Conservation (phyloP, 2,329 filamentous ascomycete species). For the Fusarium praegraminearum region DNA sequence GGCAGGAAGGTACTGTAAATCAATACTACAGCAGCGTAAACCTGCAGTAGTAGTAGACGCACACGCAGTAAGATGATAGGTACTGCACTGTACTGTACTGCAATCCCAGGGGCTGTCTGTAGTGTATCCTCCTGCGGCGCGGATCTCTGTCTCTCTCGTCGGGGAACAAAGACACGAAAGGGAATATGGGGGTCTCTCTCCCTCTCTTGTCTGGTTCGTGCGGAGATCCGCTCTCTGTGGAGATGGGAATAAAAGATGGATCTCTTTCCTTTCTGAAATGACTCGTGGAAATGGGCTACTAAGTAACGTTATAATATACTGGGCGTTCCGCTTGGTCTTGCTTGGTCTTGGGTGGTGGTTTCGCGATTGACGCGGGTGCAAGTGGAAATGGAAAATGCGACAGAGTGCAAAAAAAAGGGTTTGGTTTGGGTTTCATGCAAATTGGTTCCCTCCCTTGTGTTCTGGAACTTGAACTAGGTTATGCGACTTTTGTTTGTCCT, state of each 20-base stretch:
- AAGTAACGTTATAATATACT: not conserved
- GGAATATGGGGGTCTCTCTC: conserved; percentile 22
- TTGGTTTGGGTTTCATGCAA: conserved; percentile 20
- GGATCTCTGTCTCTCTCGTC: conserved; percentile 23
- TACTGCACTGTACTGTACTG: not conserved
- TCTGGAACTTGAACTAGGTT: conserved; percentile 25
- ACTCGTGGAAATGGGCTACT: conserved; percentile 1
- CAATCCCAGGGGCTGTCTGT: not conserved
- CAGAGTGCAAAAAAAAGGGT: conserved; percentile 1
- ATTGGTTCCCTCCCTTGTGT: conserved; percentile 22
- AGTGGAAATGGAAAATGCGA: not conserved
- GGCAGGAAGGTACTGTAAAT: not conserved
- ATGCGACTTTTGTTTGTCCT: conserved; percentile 20
- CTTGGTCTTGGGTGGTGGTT: not conserved
- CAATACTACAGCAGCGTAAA: not conserved
- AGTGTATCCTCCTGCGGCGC: conserved; percentile 15
- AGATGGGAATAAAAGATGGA: conserved; percentile 29
- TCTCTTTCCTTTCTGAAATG: not conserved
- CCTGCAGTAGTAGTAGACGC: not conserved
- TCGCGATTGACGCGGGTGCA: conserved; percentile 4
- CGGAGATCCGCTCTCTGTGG: conserved; percentile 34
- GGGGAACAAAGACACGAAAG: not conserved
- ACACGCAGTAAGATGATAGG: not conserved
- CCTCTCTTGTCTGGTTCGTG: conserved; percentile 19
- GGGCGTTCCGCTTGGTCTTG: not conserved